Evolutionary conservation across 495 filamentous ascomycete genomes (phyloP), one percentile per base, ranked within the genome.

Genomic region (Immersiella caudata): DNA sequence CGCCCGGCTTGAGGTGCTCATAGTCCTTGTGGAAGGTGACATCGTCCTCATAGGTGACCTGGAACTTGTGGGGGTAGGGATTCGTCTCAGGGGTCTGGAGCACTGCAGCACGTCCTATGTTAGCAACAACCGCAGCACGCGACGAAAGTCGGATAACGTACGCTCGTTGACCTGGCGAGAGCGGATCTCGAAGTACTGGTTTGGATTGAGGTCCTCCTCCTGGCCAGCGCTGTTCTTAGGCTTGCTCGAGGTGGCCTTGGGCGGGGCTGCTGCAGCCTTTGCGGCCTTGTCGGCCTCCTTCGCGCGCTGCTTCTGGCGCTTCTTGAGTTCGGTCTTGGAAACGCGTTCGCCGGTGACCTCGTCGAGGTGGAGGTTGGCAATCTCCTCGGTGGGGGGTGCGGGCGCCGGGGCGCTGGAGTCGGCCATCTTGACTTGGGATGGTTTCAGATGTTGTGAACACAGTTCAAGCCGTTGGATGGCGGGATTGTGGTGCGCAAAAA

Each of bases 31-130:
- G 79, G 79, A 95, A 94, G 55, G 93, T 86, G 67, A 85, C 79
- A 61, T 97, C 82, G 70, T 93, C 40, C 40, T 46, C 90, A 70
- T 89, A 90, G 71, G 88, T 92, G 77, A 91, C 88, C 54, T 93
- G 83, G 85, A 97, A 98, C 85, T 98, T 98, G 88, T 99, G 95
- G 11, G 95, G 96, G 78, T 97, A 97, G 20, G 95, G 93, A 77
- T 96, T 90, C 22, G 92, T 93, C 46, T 88, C 79, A 81, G 93
- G 89, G 76, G 86, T 89, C 76, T 90, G 84, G 75, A 89, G 89
- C 65, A 97, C 73, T 75, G 21, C 33, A 29, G 14, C 3, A 4
- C 1, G 12, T 20, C 33, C 11, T n/a, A 27, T 24, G 50, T 73
- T 55, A 73, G 71, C 26, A 62, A 61, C 56, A 29, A 1, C 14